Base-by-base conservation (phyloP, 106 monocot species). In the Apostasia ramifera region DNA sequence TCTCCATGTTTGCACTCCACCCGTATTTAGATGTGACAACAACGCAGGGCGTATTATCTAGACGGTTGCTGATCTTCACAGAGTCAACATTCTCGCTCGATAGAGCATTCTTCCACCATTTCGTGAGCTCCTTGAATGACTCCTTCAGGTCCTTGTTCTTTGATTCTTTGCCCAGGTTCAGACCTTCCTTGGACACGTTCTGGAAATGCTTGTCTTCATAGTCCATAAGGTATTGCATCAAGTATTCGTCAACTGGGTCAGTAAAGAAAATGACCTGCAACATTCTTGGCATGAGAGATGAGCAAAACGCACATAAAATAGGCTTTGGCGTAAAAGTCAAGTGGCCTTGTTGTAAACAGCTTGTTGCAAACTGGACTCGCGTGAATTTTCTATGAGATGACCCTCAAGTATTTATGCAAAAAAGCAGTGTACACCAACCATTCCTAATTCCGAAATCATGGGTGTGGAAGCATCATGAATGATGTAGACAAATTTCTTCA, bases 201-300 rank as follows among this genome's bases (percentile, higher is more conserved):
- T 93, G 97, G 85, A 98, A 98, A 46, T 93, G 85, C 70, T 89
- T 92, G 81, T 93, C 92, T 74, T 93, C 97, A 60, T 93, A 98
- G 66, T 98, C 97, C 97, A 98, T 98, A 12, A 98, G 78, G 73
- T 98, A 98, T 76, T 98, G 97, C 97, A 93, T 90, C 77, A 98
- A 63, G 81, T 98, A 98, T 55, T 98, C 97, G 61, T 98, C 97
- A 12, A 93, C 92, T 53, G 92, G 92, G 45, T 98, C 97, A 1
- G 92, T 98, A 81, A 98, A 93, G 85, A 81, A 98, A 11, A 98
- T 98, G 52, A 98, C 97, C 95, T 95, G 69, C 57, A 73, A 44
- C 37, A 42, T 41, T 59, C 26, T 26, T 26, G 26, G 26, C 26
- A 26, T 26, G 26, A 26, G 26, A 26, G 26, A 26, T 0, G 26